phyloP scores from a whole-genome alignment of 192 early-diverging fungal genomes.

The Phycomyces blakesleeanus region DNA sequence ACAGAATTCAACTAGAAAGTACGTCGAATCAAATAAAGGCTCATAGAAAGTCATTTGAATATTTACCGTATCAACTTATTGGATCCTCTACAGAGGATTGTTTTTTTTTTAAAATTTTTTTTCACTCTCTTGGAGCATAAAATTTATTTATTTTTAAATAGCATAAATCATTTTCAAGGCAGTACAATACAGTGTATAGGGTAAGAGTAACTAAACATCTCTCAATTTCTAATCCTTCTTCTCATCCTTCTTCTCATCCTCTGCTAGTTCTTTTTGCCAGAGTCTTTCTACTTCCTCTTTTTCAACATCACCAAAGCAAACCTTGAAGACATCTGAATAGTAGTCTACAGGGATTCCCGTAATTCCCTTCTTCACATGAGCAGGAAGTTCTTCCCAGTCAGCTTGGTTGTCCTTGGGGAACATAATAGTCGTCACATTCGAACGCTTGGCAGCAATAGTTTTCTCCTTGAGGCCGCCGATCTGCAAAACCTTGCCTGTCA shows the following conservation, averaged over 20 bases:
- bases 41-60: too few species aligned
- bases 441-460: conserved; percentile 94
- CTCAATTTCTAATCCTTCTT: too few species aligned
- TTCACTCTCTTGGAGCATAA: too few species aligned
- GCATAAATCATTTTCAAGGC: too few species aligned
- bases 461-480: conserved; percentile 98
- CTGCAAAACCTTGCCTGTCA: conserved; percentile 96
- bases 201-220: too few species aligned
- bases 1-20: too few species aligned
- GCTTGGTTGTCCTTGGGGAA: conserved; percentile 86
- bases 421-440: conserved; percentile 82
- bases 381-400: conserved; percentile 97
- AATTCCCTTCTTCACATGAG: conserved; percentile 87
- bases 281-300: conserved; percentile 30
- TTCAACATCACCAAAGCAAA: conserved; percentile 41
- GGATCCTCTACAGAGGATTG: too few species aligned
- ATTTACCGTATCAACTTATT: too few species aligned
- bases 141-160: too few species aligned
- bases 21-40: too few species aligned
- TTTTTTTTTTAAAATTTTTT: too few species aligned
- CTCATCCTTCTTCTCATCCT: conserved; percentile 17
- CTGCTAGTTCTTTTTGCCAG: conserved; percentile 28
- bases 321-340: conserved; percentile 72
- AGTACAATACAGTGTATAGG: too few species aligned
- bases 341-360: conserved; percentile 76